These are phyloP conservation scores for Gleditsia sinensis DNA, from an alignment of 306 rosid species.

Conservation along the genomic window DNA sequence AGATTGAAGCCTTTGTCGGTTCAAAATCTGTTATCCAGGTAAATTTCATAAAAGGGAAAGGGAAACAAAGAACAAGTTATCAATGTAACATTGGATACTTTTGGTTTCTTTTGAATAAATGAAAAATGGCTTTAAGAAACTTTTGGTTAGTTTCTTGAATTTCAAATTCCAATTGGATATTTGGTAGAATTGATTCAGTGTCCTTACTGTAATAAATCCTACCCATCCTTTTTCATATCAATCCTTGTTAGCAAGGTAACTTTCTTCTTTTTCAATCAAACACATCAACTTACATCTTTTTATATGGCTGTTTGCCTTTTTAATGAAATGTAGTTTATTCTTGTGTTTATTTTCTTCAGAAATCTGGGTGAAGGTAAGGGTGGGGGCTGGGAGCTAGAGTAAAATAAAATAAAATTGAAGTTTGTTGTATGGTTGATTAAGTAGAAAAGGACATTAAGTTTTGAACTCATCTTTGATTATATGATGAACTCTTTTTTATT, in stretches of 20 bases:
- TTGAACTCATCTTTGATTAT: slow-evolving; percentile 10
- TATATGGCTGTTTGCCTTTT: neutral
- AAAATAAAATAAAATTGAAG: neutral
- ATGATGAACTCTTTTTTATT: neutral
- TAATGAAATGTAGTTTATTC: slow-evolving; percentile 7
- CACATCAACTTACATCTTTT: neutral
- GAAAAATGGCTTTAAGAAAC: neutral
- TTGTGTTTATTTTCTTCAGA: neutral
- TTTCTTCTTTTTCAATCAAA: neutral
- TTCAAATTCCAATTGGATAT: slow-evolving; percentile 14
- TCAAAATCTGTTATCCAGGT: slow-evolving; percentile 99
- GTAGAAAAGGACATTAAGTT: slow-evolving; percentile 11
- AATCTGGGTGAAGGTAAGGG: neutral
- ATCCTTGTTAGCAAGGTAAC: neutral
- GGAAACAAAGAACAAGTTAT: slow-evolving; percentile 16
- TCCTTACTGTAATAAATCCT: neutral
- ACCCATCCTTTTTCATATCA: neutral
- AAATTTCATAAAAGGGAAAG: slow-evolving; percentile 28
- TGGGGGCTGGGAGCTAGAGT: neutral
- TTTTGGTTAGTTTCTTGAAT: neutral
- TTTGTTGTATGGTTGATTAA: neutral
- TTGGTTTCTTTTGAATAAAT: slow-evolving; percentile 2
- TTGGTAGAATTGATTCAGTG: slow-evolving; percentile 17
- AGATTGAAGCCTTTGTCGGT: slow-evolving; percentile 95
- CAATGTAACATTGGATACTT: neutral